Conservation (phyloP, 768 basidiomycete species). For the Hericium rajendrae region DNA sequence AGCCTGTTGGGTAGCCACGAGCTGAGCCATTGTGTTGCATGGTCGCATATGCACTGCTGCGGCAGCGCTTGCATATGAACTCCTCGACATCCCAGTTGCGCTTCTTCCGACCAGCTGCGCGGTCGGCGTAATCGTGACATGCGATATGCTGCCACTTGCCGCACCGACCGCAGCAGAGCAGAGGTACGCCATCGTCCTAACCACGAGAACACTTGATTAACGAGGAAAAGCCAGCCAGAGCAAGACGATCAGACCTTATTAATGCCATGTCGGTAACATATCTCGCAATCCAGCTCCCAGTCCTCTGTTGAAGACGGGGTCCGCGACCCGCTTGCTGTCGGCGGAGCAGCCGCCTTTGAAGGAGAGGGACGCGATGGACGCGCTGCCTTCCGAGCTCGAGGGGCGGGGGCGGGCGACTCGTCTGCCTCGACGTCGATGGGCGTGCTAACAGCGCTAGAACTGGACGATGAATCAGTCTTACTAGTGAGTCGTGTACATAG, state of each 20-base stretch:
- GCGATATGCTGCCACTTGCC: constrained; percentile 83
- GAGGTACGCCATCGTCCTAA: constrained; percentile 70
- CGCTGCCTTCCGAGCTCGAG: neutral
- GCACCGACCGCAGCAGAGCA: constrained; percentile 78
- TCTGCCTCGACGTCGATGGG: constrained; percentile 8
- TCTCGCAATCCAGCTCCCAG: constrained; percentile 86
- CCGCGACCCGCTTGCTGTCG: constrained; percentile 35
- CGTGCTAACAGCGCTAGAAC: constrained; percentile 1
- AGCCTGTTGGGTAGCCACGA: neutral
- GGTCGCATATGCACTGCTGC: neutral
- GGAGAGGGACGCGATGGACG: constrained; percentile 6
- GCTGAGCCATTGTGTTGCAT: neutral
- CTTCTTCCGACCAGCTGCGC: constrained; percentile 46
- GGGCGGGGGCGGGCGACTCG: neutral
- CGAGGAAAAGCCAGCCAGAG: neutral
- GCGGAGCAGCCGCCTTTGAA: constrained; percentile 18
- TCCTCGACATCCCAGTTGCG: constrained; percentile 85
- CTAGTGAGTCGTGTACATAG: neutral
- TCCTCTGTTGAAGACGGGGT: constrained; percentile 45
- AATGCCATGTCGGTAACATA: constrained; percentile 63
- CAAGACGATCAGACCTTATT: constrained; percentile 49
- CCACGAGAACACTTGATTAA: neutral
- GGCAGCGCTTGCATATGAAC: constrained; percentile 65
- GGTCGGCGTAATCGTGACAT: constrained; percentile 74
- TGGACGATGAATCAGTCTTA: neutral